Evolutionary conservation across 108 stramenopile species (phyloP).

Genomic region (Cyclostephanos tholiformis): DNA sequence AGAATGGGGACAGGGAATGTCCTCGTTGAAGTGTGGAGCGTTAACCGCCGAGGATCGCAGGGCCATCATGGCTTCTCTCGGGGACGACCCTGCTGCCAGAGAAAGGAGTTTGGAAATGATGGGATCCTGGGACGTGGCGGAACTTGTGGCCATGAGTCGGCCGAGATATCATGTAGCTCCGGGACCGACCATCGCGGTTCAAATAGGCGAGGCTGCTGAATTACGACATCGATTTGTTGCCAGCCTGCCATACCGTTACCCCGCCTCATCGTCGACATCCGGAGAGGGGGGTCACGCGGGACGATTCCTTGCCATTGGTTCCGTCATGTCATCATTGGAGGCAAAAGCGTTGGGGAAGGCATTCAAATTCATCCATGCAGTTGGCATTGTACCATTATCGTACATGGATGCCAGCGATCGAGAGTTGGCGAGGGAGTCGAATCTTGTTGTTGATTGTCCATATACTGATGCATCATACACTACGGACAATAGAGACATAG

Average conservation of each 20-base stretch:
- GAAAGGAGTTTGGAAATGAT: not conserved
- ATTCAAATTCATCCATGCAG: slow-evolving; percentile 84
- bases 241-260: slow-evolving; percentile 56
- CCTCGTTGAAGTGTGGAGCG: slow-evolving; percentile 44
- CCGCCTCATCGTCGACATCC: slow-evolving; percentile 33
- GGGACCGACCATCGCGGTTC: slow-evolving; percentile 23
- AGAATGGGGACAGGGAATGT: slow-evolving; percentile 88
- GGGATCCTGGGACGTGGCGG: slow-evolving; percentile 76
- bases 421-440: slow-evolving; percentile 36
- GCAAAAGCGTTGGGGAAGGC: slow-evolving; percentile 53
- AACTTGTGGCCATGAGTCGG: slow-evolving; percentile 64
- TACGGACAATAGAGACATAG: not conserved
- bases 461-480: slow-evolving; percentile 59
- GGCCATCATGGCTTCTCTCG: slow-evolving; percentile 1
- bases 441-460: slow-evolving; percentile 60
- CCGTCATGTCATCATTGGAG: slow-evolving; percentile 47
- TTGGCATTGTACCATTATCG: slow-evolving; percentile 74
- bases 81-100: not conserved
- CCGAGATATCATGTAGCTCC: slow-evolving; percentile 81
- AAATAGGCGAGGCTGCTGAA: not conserved
- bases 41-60: slow-evolving; percentile 31
- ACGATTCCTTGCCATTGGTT: slow-evolving; percentile 72
- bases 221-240: slow-evolving; percentile 49
- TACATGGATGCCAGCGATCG: slow-evolving; percentile 42
- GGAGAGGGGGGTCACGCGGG: slow-evolving; percentile 53